Evolutionary conservation across 2,329 filamentous ascomycete genomes (phyloP).

Genomic region (Parascedosporium putredinis): DNA sequence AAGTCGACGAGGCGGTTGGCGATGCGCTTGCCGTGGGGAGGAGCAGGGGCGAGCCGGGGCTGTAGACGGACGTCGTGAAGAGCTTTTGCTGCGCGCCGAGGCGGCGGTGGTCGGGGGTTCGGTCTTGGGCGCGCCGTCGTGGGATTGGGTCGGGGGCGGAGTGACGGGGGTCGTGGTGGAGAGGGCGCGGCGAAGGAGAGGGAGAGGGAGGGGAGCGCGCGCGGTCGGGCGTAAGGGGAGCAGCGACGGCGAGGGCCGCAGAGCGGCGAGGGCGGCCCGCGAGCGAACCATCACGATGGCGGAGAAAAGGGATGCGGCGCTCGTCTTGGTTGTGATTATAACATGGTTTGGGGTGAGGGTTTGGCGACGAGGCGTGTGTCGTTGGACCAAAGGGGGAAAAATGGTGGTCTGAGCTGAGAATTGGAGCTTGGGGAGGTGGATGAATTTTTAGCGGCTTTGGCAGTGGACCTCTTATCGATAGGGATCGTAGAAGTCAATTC

Average conservation of each 20-base stretch:
- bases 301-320: background rate
- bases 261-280: background rate
- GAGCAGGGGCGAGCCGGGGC: constrained; percentile 77
- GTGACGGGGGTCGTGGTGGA: background rate
- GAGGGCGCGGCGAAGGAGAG: background rate
- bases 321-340: constrained; percentile 3
- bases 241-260: background rate
- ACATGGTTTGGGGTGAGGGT: constrained; percentile 4
- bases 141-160: background rate
- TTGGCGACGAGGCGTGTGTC: no score
- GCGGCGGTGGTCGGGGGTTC: constrained; percentile 45
- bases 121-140: no score
- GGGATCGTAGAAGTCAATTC: no score
- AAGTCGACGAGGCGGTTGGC: constrained; percentile 79
- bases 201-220: background rate
- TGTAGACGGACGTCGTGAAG: constrained; percentile 69
- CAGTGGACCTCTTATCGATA: no score
- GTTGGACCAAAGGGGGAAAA: no score
- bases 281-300: constrained; percentile 2
- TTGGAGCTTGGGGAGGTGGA: background rate
- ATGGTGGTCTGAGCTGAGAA: background rate
- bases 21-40: constrained; percentile 67
- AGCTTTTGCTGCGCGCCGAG: constrained; percentile 59
- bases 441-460: background rate
- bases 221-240: background rate